Conservation (phyloP, 2,329 filamentous ascomycete species). For the Colletotrichum simmondsii region DNA sequence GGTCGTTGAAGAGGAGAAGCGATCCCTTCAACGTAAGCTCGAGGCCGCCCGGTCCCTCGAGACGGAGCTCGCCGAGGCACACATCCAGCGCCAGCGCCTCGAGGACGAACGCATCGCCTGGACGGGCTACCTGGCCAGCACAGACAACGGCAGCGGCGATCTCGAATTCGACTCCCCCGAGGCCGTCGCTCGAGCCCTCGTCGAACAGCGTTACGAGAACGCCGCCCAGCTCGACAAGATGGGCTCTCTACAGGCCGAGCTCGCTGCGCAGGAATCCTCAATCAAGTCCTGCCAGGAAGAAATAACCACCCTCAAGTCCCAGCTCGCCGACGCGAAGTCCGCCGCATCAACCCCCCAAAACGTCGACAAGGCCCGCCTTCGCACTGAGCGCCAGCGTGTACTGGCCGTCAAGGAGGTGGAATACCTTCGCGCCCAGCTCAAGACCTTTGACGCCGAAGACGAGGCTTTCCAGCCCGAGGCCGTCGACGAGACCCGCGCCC, state of each 20-base stretch:
- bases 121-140: slow-evolving; percentile 83
- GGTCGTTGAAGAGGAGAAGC: slow-evolving; percentile 95
- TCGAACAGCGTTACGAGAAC: slow-evolving; percentile 83
- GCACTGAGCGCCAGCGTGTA: slow-evolving; percentile 86
- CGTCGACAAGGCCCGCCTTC: slow-evolving; percentile 75
- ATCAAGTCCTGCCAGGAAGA: slow-evolving; percentile 80
- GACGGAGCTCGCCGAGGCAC: slow-evolving; percentile 80
- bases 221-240: slow-evolving; percentile 84
- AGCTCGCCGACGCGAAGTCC: slow-evolving; percentile 77
- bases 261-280: slow-evolving; percentile 79
- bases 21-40: slow-evolving; percentile 80
- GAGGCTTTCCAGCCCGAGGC: slow-evolving; percentile 84
- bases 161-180: slow-evolving; percentile 89
- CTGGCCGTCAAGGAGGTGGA: slow-evolving; percentile 93
- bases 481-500: slow-evolving; percentile 78
- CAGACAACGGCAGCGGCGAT: slow-evolving; percentile 65
- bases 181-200: slow-evolving; percentile 83
- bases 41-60: slow-evolving; percentile 80
- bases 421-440: slow-evolving; percentile 91
- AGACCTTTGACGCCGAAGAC: slow-evolving; percentile 89
- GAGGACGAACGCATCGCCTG: slow-evolving; percentile 90
- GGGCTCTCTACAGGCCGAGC: slow-evolving; percentile 81
- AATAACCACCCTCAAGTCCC: slow-evolving; percentile 69
- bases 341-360: slow-evolving; percentile 54
- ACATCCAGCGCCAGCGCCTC: slow-evolving; percentile 84